phyloP scores from a whole-genome alignment of 768 basidiomycete genomes.

The Trichaptum fuscoviolaceum region DNA sequence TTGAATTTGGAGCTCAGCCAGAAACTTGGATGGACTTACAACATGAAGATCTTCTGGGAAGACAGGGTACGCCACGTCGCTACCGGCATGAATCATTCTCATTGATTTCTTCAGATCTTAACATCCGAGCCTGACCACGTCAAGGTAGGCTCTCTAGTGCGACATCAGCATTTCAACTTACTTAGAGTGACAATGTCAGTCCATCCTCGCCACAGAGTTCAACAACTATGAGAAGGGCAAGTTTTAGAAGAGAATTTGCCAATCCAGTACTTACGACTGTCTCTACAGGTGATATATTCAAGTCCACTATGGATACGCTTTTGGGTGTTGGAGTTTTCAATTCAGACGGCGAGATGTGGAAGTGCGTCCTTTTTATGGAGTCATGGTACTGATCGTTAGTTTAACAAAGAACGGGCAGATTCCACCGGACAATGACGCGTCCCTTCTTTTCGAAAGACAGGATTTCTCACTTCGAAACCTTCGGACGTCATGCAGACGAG shows the following conservation, averaged over 20 bases:
- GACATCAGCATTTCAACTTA: background rate
- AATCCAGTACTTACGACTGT: background rate
- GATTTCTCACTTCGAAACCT: conserved; percentile 55
- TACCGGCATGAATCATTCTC: conserved; percentile 28
- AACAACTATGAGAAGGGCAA: conserved; percentile 35
- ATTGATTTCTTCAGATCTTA: conserved; percentile 37
- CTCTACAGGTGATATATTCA: conserved; percentile 17
- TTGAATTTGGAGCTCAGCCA: conserved; percentile 41
- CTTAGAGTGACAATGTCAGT: conserved; percentile 21
- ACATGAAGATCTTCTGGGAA: conserved; percentile 40
- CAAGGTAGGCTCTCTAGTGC: conserved; percentile 29
- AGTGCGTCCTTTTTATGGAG: conserved; percentile 23
- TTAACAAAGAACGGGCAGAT: conserved; percentile 29
- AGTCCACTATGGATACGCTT: conserved; percentile 25
- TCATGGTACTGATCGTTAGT: background rate
- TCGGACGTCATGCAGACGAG: conserved; percentile 48
- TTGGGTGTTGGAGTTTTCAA: conserved; percentile 64
- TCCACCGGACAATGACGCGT: conserved; percentile 59
- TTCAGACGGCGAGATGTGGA: conserved; percentile 58
- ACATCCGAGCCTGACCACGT: conserved; percentile 51
- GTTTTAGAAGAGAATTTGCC: conserved; percentile 13
- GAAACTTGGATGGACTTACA: conserved; percentile 35
- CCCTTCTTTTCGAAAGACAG: conserved; percentile 57
- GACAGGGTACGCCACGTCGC: conserved; percentile 1
- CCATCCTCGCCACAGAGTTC: conserved; percentile 42